A percentile compares a stretch with the other conserved stretches of the same genome.
These are phyloP conservation scores for Eragrostis tef DNA, from an alignment of 202 grass and related monocot species.

Conservation along the genomic window DNA sequence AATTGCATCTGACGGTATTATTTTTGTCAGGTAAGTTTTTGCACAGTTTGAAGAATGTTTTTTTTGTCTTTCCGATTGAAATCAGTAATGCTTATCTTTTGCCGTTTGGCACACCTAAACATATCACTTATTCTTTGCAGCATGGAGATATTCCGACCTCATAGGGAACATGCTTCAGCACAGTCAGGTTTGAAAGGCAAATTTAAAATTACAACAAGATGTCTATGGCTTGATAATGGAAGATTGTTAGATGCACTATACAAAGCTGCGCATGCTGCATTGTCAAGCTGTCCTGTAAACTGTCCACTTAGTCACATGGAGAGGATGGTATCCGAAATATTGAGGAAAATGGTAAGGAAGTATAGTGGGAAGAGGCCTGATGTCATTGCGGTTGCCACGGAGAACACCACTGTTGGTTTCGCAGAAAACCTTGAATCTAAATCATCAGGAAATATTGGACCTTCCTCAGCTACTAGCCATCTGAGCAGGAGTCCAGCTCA, in stretches of 20 bases:
- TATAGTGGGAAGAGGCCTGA: conserved; percentile 96
- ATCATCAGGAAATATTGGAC: conserved; percentile 63
- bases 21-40: conserved; percentile 79
- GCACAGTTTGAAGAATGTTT: conserved; percentile 36
- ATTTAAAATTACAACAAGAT: conserved; percentile 90
- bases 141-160: conserved; percentile 90
- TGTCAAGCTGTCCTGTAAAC: conserved; percentile 87
- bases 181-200: conserved; percentile 83
- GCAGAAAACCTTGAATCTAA: conserved; percentile 54
- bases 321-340: conserved; percentile 81
- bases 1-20: conserved; percentile 92
- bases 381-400: conserved; percentile 71
- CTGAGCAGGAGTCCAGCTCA: conserved; percentile 49
- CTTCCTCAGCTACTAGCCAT: conserved; percentile 49
- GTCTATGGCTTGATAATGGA: conserved; percentile 97
- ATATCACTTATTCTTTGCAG: conserved; percentile 54
- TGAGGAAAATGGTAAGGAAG: conserved; percentile 94
- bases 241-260: conserved; percentile 89
- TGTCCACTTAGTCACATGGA: conserved; percentile 92
- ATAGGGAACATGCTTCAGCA: conserved; percentile 61
- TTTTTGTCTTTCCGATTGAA: conserved; percentile 27
- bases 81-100: conserved; percentile 33
- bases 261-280: conserved; percentile 83
- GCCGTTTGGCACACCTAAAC: neutral
- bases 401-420: conserved; percentile 61